Evolutionary conservation across 352 stramenopile genomes (phyloP), one percentile per base, ranked within the genome.

Genomic region (Globisporangium mamillatum): DNA sequence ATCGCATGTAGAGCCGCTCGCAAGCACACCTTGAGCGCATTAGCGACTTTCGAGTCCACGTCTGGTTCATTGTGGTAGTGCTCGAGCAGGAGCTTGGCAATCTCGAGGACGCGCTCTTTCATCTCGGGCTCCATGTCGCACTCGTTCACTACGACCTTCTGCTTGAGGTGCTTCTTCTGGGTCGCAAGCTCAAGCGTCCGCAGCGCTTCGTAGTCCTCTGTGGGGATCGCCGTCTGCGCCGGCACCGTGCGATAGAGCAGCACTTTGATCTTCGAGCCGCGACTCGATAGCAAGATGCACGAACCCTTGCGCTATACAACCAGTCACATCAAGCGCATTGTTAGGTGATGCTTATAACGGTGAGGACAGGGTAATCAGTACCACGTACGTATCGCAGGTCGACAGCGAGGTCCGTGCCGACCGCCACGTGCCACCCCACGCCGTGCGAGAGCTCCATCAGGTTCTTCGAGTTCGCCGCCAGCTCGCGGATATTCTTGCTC

Each of bases 381-480:
- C 29, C 1, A 64, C 84, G 24, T 82, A 94, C 86, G 76, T 91
- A 92, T 68, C 84, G 86, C 16, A 94, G 59, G 66, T 94, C 84
- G 14, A 94, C 84, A 1, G 84, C 76, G 70, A 92, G 92, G 70
- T 94, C 84, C 0, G 72, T 68, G 41, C 86, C 84, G 7, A 81
- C 82, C 25, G 91, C 63, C 41, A 94, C 75, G 62, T 94, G 86
- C 86, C 86, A 94, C 16, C 84, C 86, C 5, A 69, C 41, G 14
- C 86, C 84, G 38, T 88, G 75, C 34, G 76, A 67, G 16, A 66
- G 34, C 64, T 92, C 82, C 48, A 91, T 69, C 36, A 69, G 56
- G 20, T 64, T 62, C 64, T 86, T 76, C 48, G 88, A 44, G 18
- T 71, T 66, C 22, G 68, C 61, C 7, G 74, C 79, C 52, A 94